These are phyloP conservation scores for Zoysia japonica DNA, from an alignment of 176 grass and related monocot species.

Conservation along the genomic window DNA sequence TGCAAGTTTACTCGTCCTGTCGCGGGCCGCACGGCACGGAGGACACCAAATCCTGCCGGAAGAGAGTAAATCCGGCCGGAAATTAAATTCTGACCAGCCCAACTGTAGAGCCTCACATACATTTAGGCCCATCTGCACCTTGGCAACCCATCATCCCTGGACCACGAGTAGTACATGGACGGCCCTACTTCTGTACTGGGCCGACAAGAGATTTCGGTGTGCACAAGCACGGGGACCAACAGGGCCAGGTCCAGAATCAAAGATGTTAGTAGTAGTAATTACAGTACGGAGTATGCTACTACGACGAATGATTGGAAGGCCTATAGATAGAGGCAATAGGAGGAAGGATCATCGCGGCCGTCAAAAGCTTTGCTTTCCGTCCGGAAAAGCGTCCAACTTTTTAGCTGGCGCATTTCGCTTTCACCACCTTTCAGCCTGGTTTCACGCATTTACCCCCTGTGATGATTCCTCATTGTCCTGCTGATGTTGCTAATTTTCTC, in stretches of 20 bases:
- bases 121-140: background rate
- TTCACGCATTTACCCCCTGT: background rate
- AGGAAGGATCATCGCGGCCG: conserved; percentile 1
- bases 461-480: background rate
- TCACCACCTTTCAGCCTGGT: conserved; percentile 29
- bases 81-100: background rate
- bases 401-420: background rate
- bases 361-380: conserved; percentile 16
- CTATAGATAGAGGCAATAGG: background rate
- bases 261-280: background rate
- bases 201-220: background rate
- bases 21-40: too few relatives aligned
- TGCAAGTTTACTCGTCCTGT: too few relatives aligned
- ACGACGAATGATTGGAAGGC: background rate
- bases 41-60: too few relatives aligned
- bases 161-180: background rate
- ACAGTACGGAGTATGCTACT: too few relatives aligned
- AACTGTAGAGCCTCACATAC: background rate
- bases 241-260: background rate
- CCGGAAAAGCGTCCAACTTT: background rate
- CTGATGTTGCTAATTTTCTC: background rate
- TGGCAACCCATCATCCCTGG: background rate
- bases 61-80: too few relatives aligned
- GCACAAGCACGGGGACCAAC: too few relatives aligned
- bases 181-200: background rate